phyloP scores from a whole-genome alignment of 1,284 basidiomycete species.

The Vanrija sp. region DNA sequence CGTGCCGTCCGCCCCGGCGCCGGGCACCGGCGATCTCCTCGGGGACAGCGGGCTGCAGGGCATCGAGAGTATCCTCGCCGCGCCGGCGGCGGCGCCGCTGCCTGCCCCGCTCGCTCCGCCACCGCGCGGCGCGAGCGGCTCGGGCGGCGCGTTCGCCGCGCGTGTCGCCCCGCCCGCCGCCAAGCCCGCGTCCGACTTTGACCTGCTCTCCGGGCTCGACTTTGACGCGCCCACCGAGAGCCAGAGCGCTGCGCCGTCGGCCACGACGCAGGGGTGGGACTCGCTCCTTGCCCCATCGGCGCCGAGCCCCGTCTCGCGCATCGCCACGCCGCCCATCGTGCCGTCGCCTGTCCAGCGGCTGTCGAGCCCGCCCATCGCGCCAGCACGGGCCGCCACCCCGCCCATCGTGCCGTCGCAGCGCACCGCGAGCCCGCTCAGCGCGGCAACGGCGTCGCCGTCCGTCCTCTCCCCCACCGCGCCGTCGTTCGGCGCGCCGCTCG shows the following conservation, averaged over 20 bases:
- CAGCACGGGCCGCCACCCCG: neutral
- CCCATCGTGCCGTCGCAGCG: neutral
- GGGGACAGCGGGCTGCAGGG: slow-evolving; percentile 28
- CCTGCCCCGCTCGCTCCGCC: slow-evolving; percentile 38
- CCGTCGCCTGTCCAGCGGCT: neutral
- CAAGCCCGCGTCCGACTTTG: slow-evolving; percentile 21
- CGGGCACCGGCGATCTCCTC: slow-evolving; percentile 38
- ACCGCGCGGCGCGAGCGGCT: slow-evolving; percentile 12
- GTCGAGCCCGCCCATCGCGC: neutral
- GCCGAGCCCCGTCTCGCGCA: slow-evolving; percentile 1
- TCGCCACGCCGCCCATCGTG: neutral
- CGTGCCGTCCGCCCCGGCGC: slow-evolving; percentile 36
- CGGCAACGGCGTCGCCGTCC: no score
- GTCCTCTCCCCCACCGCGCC: no score
- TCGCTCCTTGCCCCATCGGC: slow-evolving; percentile 20
- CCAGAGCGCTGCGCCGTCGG: neutral
- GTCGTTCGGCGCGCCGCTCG: no score
- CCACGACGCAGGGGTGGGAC: slow-evolving; percentile 21
- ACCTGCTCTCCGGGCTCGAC: slow-evolving; percentile 37
- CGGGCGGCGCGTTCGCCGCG: slow-evolving; percentile 18
- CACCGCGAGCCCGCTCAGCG: no score
- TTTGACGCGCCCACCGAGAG: slow-evolving; percentile 18
- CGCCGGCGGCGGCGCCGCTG: slow-evolving; percentile 20
- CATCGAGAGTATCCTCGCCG: slow-evolving; percentile 32
- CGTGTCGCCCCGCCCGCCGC: slow-evolving; percentile 18